Percentiles rank a stretch among this genome's conserved stretches.
Evolutionary conservation across 2,329 filamentous ascomycete species (phyloP).

Genomic region (Ceratocystis diversiconidia): DNA sequence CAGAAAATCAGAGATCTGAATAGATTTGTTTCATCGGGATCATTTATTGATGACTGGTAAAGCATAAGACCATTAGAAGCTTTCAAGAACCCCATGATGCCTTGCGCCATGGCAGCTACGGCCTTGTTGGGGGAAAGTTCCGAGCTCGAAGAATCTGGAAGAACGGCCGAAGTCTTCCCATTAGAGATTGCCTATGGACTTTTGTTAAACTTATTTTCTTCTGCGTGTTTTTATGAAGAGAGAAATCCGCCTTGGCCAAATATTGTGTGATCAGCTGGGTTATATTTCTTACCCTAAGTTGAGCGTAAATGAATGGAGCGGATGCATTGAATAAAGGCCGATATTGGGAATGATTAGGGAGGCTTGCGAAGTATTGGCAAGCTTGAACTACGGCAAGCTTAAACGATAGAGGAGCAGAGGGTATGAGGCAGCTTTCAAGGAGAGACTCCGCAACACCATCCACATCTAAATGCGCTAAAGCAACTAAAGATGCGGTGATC

Average conservation of each 20-base stretch:
- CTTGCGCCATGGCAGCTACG: slow-evolving; percentile 33
- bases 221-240: too few relatives aligned
- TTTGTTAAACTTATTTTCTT: background rate
- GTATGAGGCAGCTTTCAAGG: slow-evolving; percentile 40
- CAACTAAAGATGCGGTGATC: slow-evolving; percentile 53
- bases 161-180: slow-evolving; percentile 8
- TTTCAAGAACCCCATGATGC: slow-evolving; percentile 44
- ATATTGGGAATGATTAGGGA: slow-evolving; percentile 36
- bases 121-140: slow-evolving; percentile 20
- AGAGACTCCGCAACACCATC: slow-evolving; percentile 44
- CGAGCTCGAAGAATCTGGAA: slow-evolving; percentile 9
- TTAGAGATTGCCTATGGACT: slow-evolving; percentile 15
- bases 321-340: slow-evolving; percentile 40
- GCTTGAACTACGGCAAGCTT: slow-evolving; percentile 49
- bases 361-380: slow-evolving; percentile 47
- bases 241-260: too few relatives aligned
- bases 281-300: slow-evolving; percentile 37
- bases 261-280: too few relatives aligned
- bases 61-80: slow-evolving; percentile 27
- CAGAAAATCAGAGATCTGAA: slow-evolving; percentile 36
- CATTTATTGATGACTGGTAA: slow-evolving; percentile 20
- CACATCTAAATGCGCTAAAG: slow-evolving; percentile 46
- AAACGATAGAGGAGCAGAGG: slow-evolving; percentile 43
- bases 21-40: slow-evolving; percentile 12
- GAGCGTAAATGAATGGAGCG: slow-evolving; percentile 41